Base-by-base conservation (phyloP, 495 filamentous ascomycete species). In the Platismatia glauca region DNA sequence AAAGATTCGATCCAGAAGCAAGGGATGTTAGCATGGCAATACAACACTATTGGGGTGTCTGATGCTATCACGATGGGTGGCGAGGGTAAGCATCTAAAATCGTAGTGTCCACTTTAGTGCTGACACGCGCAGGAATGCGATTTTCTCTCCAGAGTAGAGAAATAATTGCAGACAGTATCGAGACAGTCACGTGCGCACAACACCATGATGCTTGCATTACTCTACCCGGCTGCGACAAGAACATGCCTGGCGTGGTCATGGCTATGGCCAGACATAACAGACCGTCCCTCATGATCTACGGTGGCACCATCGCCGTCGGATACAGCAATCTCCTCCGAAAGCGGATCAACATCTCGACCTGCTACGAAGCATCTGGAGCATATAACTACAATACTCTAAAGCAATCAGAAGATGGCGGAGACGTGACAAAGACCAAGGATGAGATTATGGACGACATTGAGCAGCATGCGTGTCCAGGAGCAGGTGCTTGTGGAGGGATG, bases 151-250 rank as follows among this genome's bases (percentile, higher is more conserved):
- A 98, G 74, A 89, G 89, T 20, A 81, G 94, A 50, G 94, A 98
- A 63, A 85, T 97, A 59, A 98, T 98, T 67, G 94, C 94, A 61
- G 94, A 98, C 72, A 90, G 85, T 68, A 89, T 98, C 64, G 93
- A 98, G 73, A 91, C 89, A 2, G 89, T 95, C 7, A 95, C 91
- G 2, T 94, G 89, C 68, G 88, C 87, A 9, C 86, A 90, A 72
- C 86, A 84, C 59, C 91, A 98, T 72, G 94, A 98, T 67, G 94
- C 94, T 60, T 95, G 91, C 71, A 92, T 98, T 68, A 84, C 89
- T 31, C 93, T 98, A 65, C 91, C 94, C 2, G 94, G 94, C 13
- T 98, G 94, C 70, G 94, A 98, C 74, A 98, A 98, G 79, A 98
- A 98, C 68, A 98, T 98, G 94, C 94, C 94, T 2, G 94, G 94